These are phyloP conservation scores for Laburnicola sp. DNA, from an alignment of 2,329 filamentous ascomycete species.

Conservation along the genomic window DNA sequence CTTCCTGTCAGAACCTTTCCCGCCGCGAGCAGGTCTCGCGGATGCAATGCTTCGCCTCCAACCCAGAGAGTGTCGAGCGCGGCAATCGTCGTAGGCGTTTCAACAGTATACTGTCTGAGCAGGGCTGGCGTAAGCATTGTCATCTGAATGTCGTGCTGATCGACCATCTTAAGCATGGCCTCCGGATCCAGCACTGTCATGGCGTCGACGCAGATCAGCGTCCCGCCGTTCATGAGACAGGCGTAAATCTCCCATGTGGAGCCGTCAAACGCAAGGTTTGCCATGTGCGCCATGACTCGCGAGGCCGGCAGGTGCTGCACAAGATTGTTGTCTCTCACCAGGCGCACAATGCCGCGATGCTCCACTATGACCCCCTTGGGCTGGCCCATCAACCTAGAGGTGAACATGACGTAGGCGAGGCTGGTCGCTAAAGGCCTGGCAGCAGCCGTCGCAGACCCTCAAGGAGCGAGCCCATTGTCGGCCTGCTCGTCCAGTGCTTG, in stretches of 20 bases:
- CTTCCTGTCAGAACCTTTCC: conserved; percentile 4
- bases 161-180: neutral
- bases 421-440: conserved; percentile 32
- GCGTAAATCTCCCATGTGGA: conserved; percentile 56
- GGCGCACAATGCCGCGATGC: conserved; percentile 54
- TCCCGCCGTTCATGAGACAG: conserved; percentile 50
- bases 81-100: conserved; percentile 33
- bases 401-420: conserved; percentile 63
- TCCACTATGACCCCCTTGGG: conserved; percentile 64
- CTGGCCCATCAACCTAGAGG: conserved; percentile 45
- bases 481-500: conserved; percentile 54
- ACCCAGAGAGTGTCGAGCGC: conserved; percentile 11
- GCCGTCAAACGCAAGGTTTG: conserved; percentile 49
- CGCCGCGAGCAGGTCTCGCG: conserved; percentile 11
- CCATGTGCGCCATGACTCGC: conserved; percentile 46
- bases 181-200: conserved; percentile 39
- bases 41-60: conserved; percentile 11
- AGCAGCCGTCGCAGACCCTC: neutral
- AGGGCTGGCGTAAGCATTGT: conserved; percentile 28
- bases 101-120: neutral
- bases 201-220: conserved; percentile 47
- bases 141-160: conserved; percentile 37
- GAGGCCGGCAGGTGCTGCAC: conserved; percentile 12
- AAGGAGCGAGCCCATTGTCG: neutral
- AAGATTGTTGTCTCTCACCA: conserved; percentile 32